A percentile compares a stretch with the other conserved stretches of the same genome.
Evolutionary conservation across 2,329 filamentous ascomycete genomes (phyloP).

Genomic region (Aspergillus sp.): DNA sequence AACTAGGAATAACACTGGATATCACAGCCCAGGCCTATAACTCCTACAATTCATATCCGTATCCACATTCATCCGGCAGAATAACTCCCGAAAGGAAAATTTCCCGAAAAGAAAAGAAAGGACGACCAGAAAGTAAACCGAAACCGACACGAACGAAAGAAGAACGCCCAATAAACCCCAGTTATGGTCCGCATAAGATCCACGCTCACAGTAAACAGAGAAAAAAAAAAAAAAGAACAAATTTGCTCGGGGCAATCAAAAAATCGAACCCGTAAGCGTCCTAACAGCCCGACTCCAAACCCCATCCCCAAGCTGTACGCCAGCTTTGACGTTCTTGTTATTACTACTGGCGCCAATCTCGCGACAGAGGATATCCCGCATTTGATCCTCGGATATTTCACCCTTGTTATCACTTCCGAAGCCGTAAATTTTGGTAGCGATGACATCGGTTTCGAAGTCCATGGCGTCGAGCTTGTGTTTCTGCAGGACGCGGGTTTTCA

Average conservation of each 20-base stretch:
- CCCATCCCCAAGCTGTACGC: constrained; percentile 26
- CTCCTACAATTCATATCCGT: no score
- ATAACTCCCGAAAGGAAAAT: no score
- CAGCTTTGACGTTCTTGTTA: constrained; percentile 7
- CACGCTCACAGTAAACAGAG: neutral
- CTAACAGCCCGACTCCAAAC: constrained; percentile 34
- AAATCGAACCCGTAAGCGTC: constrained; percentile 27
- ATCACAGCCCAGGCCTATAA: no score
- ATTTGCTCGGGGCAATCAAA: constrained; percentile 12
- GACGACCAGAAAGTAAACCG: no score
- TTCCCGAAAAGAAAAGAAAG: no score
- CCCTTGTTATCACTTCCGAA: constrained; percentile 22
- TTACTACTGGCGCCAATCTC: constrained; percentile 9
- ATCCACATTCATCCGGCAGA: no score
- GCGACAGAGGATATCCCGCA: constrained; percentile 28
- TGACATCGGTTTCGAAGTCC: constrained; percentile 31
- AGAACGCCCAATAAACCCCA: no score
- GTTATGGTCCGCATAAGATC: neutral
- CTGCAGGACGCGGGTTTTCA: constrained; percentile 21
- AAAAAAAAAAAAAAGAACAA: constrained; percentile 1
- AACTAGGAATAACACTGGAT: no score
- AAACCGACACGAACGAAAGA: no score
- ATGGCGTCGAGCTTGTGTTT: constrained; percentile 17
- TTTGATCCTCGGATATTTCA: constrained; percentile 27
- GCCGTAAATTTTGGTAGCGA: constrained; percentile 35